phyloP scores from a whole-genome alignment of 345 rosid species.

The Pistacia atlantica region DNA sequence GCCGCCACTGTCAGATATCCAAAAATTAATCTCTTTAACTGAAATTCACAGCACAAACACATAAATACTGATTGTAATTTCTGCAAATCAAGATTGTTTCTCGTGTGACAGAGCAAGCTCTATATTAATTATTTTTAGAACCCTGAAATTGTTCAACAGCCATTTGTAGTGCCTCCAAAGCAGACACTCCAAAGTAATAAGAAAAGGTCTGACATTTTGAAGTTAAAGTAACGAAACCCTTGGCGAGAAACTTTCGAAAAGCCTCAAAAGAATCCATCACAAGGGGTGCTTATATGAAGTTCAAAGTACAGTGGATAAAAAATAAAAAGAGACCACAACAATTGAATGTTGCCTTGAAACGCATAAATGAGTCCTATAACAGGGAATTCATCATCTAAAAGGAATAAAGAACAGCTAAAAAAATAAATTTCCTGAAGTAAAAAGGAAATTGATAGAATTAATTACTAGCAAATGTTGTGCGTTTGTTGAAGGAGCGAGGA shows the following conservation, averaged over 20 bases:
- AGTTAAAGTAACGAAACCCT: not conserved
- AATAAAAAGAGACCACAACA: not conserved
- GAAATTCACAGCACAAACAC: constrained; percentile 5
- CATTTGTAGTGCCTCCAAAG: not conserved
- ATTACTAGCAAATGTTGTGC: constrained; percentile 55
- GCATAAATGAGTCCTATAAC: not conserved
- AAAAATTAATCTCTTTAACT: constrained; percentile 12
- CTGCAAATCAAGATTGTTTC: not conserved
- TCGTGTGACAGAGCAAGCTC: not conserved
- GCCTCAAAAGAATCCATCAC: not conserved
- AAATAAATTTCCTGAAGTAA: not conserved
- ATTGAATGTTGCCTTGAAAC: not conserved
- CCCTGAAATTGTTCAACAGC: not conserved
- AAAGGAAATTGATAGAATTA: not conserved
- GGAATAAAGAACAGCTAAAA: not conserved
- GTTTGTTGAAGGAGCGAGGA: constrained; percentile 36
- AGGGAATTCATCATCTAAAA: not conserved
- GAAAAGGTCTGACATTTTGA: too few relatives aligned
- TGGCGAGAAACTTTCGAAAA: not conserved
- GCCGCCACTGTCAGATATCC: constrained; percentile 56
- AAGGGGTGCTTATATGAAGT: not conserved
- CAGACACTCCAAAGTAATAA: too few relatives aligned
- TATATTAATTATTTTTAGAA: not conserved
- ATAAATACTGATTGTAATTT: constrained; percentile 5
- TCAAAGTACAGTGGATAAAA: not conserved